These are phyloP conservation scores for Ceratocystis lukuohia DNA, from an alignment of 2,329 filamentous ascomycete genomes.

Conservation along the genomic window DNA sequence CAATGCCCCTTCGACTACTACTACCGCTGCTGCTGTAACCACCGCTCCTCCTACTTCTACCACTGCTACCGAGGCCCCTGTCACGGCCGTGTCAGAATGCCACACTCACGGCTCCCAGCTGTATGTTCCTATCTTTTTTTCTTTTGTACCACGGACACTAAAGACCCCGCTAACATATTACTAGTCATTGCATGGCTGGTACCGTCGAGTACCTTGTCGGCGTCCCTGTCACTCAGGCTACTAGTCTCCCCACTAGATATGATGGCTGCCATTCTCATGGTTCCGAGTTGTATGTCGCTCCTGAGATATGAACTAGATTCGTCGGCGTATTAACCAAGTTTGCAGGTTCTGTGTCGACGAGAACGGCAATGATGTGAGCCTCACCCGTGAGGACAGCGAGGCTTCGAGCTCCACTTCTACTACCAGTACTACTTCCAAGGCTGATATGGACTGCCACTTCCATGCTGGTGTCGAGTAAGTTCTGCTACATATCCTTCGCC, in stretches of 20 bases:
- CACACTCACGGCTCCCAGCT: slow-evolving; percentile 31
- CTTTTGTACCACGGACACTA: neutral
- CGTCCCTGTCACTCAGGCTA: slow-evolving; percentile 39
- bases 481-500: neutral
- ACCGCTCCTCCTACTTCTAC: slow-evolving; percentile 9
- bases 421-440: slow-evolving; percentile 16
- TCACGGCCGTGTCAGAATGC: slow-evolving; percentile 31
- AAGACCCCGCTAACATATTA: neutral
- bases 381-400: slow-evolving; percentile 27
- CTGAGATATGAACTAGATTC: neutral
- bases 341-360: slow-evolving; percentile 48
- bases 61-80: slow-evolving; percentile 18
- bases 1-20: slow-evolving; percentile 19
- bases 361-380: slow-evolving; percentile 46
- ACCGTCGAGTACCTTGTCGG: slow-evolving; percentile 33
- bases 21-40: slow-evolving; percentile 17
- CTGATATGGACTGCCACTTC: slow-evolving; percentile 48
- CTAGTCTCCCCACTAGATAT: slow-evolving; percentile 44
- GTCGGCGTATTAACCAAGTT: neutral
- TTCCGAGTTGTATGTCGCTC: slow-evolving; percentile 36
- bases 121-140: slow-evolving; percentile 24
- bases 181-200: slow-evolving; percentile 34
- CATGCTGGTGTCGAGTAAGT: slow-evolving; percentile 61
- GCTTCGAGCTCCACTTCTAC: slow-evolving; percentile 9
- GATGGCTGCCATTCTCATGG: slow-evolving; percentile 53